Conservation (phyloP, 2,329 filamentous ascomycete genomes). For the Alternaria brassicae region DNA sequence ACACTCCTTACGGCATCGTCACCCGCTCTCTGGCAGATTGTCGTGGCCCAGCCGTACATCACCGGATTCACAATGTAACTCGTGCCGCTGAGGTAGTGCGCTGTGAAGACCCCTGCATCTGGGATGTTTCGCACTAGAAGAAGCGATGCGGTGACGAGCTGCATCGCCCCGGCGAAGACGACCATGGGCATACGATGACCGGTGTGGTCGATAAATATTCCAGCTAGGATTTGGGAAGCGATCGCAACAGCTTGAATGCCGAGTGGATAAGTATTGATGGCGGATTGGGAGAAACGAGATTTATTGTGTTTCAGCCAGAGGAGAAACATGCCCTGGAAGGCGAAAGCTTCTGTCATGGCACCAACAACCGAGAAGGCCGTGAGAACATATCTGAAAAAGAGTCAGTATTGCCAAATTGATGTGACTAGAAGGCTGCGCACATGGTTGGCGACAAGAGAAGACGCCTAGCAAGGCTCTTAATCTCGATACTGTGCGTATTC, state of each 20-base stretch:
- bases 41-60: constrained; percentile 51
- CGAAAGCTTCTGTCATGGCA: constrained; percentile 46
- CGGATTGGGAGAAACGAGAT: constrained; percentile 44
- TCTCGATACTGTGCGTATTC: constrained; percentile 28
- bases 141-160: constrained; percentile 42
- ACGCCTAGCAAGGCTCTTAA: constrained; percentile 25
- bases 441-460: constrained; percentile 24
- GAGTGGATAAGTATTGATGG: constrained; percentile 65
- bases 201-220: constrained; percentile 47
- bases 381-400: constrained; percentile 45
- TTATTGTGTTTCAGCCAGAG: constrained; percentile 30
- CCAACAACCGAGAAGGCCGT: constrained; percentile 47
- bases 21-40: constrained; percentile 44
- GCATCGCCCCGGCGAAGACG: constrained; percentile 38
- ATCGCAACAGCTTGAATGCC: constrained; percentile 65
- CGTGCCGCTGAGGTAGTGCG: constrained; percentile 48
- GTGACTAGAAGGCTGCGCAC: constrained; percentile 2
- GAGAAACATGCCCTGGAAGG: constrained; percentile 32
- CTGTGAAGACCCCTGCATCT: constrained; percentile 43
- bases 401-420: neutral
- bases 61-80: constrained; percentile 50
- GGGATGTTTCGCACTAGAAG: constrained; percentile 43
- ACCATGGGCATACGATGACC: constrained; percentile 44
- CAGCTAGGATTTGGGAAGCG: constrained; percentile 52
- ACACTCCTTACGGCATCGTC: constrained; percentile 54